A percentile compares a stretch with the other conserved stretches of the same genome.
Conservation (phyloP, 306 rosid genomes). For the Quercus cerris region DNA sequence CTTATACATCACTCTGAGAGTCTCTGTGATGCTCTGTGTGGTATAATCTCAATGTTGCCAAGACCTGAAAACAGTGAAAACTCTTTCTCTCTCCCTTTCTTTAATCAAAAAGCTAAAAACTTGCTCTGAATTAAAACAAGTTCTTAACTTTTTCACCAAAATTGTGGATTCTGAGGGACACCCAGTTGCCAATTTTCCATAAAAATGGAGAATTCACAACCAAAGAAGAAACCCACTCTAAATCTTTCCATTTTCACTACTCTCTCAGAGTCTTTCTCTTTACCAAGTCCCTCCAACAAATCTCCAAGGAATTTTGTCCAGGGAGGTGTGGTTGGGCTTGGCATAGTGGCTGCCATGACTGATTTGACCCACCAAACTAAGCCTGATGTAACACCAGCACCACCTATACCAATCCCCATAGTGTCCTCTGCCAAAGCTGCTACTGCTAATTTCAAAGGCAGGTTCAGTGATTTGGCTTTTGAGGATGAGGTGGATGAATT, state of each 20-base stretch:
- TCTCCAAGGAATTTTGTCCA: constrained; percentile 44
- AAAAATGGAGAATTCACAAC: constrained; percentile 33
- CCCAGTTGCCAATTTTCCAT: constrained; percentile 4
- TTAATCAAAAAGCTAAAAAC: background rate
- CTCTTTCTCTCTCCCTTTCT: background rate
- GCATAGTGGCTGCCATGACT: constrained; percentile 75
- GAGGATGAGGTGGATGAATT: constrained; percentile 34
- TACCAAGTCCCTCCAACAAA: constrained; percentile 17
- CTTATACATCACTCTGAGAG: constrained; percentile 4
- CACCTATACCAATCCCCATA: constrained; percentile 52
- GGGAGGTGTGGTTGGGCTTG: constrained; percentile 59
- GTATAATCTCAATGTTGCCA: constrained; percentile 5
- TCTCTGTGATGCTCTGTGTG: background rate
- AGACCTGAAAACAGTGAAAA: background rate
- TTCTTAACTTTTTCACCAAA: background rate
- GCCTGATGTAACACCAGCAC: constrained; percentile 2
- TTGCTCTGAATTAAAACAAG: no score
- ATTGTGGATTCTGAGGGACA: background rate
- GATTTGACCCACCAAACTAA: constrained; percentile 17
- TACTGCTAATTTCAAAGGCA: constrained; percentile 58
- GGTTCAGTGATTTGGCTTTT: constrained; percentile 15
- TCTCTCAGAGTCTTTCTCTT: constrained; percentile 39
- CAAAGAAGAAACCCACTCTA: constrained; percentile 35
- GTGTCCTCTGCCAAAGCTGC: constrained; percentile 65
- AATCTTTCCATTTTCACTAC: constrained; percentile 41